These are phyloP conservation scores for Macrolepiota albuminosa DNA, from an alignment of 768 basidiomycete species.

Conservation along the genomic window DNA sequence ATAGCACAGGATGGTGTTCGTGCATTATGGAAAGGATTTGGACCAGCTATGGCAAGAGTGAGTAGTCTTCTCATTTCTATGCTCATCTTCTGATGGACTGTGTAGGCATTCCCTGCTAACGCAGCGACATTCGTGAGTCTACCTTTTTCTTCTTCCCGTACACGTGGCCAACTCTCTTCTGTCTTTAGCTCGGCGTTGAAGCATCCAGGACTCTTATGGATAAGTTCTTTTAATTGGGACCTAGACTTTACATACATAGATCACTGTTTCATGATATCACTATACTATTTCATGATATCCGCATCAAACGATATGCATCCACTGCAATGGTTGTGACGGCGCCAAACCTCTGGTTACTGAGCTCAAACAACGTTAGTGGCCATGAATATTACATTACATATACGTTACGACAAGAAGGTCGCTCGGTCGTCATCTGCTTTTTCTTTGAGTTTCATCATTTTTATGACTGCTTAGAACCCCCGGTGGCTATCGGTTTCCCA, in stretches of 20 bases:
- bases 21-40: constrained; percentile 96
- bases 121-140: constrained; percentile 84
- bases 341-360: not conserved
- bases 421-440: constrained; percentile 26
- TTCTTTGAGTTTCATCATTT: not conserved
- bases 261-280: not conserved
- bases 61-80: constrained; percentile 19
- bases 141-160: not conserved
- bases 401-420: constrained; percentile 3
- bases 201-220: constrained; percentile 83
- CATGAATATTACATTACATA: no score
- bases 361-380: not conserved
- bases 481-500: no score
- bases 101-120: constrained; percentile 93
- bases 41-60: constrained; percentile 92
- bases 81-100: not conserved
- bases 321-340: not conserved
- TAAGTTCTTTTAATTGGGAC: constrained; percentile 39
- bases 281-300: not conserved
- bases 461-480: no score
- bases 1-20: constrained; percentile 82
- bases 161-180: constrained; percentile 13
- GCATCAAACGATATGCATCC: not conserved
- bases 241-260: not conserved
- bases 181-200: constrained; percentile 81